A percentile compares a stretch with the other conserved stretches of the same genome.
phyloP scores from a whole-genome alignment of 1,139 yeast genomes.

The Saccharomycopsis crataegensis region DNA sequence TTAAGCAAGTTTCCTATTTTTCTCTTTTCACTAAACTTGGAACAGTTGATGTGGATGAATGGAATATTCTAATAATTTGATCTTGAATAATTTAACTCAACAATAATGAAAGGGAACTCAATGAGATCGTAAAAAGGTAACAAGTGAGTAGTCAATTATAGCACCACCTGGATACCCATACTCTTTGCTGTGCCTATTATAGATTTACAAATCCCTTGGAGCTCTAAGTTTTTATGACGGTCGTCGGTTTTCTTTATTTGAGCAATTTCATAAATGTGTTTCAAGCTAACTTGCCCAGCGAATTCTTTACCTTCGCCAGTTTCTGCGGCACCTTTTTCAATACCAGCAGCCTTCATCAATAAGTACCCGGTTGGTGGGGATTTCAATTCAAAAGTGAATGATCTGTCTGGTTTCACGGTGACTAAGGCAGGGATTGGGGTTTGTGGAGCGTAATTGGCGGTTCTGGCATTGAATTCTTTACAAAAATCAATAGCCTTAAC shows the following conservation, averaged over 20 bases:
- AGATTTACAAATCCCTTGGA: constrained; percentile 74
- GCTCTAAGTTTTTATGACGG: constrained; percentile 61
- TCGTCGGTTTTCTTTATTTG: constrained; percentile 85
- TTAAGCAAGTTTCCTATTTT: no score
- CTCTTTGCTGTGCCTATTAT: constrained; percentile 82
- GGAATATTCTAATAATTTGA: no score
- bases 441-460: constrained; percentile 79
- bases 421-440: constrained; percentile 83
- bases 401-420: constrained; percentile 85
- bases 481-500: constrained; percentile 98
- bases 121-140: no score
- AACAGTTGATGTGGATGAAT: no score
- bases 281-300: constrained; percentile 72
- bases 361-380: constrained; percentile 92
- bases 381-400: constrained; percentile 79
- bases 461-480: constrained; percentile 95
- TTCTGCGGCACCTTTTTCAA: constrained; percentile 67
- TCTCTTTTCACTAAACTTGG: no score
- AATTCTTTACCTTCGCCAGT: constrained; percentile 43
- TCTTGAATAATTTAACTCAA: no score
- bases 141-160: constrained; percentile 30
- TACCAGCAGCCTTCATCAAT: constrained; percentile 73
- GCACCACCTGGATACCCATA: constrained; percentile 78
- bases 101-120: no score
- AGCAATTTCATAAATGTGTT: constrained; percentile 92